These are phyloP conservation scores for Candida maesae DNA, from an alignment of 805 yeast species.

Conservation along the genomic window DNA sequence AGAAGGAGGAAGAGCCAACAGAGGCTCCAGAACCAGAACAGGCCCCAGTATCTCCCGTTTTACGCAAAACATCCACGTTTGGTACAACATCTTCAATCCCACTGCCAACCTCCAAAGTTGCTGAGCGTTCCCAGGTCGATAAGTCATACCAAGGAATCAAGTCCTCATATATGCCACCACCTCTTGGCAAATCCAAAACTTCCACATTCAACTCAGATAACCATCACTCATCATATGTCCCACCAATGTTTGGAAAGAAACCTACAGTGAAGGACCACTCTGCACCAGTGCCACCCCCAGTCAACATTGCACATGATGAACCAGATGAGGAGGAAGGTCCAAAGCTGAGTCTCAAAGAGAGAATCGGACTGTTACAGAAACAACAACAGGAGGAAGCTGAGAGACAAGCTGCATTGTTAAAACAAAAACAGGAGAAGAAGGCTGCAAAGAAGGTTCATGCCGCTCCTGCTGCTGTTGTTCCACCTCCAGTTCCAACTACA, in stretches of 20 bases:
- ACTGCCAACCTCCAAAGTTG: slow-evolving; percentile 15
- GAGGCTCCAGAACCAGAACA: background rate
- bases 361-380: slow-evolving; percentile 80
- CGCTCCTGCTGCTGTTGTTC: background rate
- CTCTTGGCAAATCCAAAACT: slow-evolving; percentile 16
- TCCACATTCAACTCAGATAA: slow-evolving; percentile 8
- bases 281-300: slow-evolving; percentile 30
- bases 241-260: slow-evolving; percentile 24
- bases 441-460: slow-evolving; percentile 29
- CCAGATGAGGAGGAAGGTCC: slow-evolving; percentile 58
- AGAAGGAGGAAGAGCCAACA: background rate
- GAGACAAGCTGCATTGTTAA: slow-evolving; percentile 56
- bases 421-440: slow-evolving; percentile 49
- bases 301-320: slow-evolving; percentile 22
- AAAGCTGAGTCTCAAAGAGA: slow-evolving; percentile 76
- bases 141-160: slow-evolving; percentile 25
- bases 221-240: slow-evolving; percentile 27
- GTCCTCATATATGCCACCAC: slow-evolving; percentile 28
- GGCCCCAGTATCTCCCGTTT: slow-evolving; percentile 7
- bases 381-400: slow-evolving; percentile 79
- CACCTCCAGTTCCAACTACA: background rate
- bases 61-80: slow-evolving; percentile 8
- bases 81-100: slow-evolving; percentile 10
- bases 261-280: slow-evolving; percentile 7
- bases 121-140: slow-evolving; percentile 11